Percentiles rank a stretch among this genome's conserved stretches.
Conservation (phyloP, 1,139 yeast species). For the Tardiomyces digboiensis region DNA sequence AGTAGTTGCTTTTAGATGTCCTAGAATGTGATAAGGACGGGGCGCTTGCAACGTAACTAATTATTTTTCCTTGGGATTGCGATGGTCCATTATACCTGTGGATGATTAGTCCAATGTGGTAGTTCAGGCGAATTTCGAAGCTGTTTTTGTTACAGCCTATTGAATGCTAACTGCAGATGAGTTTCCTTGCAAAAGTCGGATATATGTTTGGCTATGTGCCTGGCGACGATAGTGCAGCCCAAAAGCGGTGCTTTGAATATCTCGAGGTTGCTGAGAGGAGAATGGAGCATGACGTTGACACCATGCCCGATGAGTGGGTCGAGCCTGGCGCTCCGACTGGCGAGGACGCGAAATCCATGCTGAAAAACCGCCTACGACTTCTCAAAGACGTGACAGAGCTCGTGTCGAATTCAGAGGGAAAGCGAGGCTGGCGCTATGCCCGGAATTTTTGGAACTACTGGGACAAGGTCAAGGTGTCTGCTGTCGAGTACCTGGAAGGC, state of each 20-base stretch:
- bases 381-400: constrained; percentile 10
- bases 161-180: too few relatives aligned
- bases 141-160: too few relatives aligned
- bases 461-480: constrained; percentile 21
- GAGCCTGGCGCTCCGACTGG: constrained; percentile 2
- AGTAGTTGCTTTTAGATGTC: too few relatives aligned
- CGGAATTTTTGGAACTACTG: constrained; percentile 24
- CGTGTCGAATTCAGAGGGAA: constrained; percentile 13
- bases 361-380: constrained; percentile 11
- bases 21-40: too few relatives aligned
- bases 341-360: constrained; percentile 2
- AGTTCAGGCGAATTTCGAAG: too few relatives aligned
- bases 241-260: constrained; percentile 21
- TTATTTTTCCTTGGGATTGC: too few relatives aligned
- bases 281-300: constrained; percentile 5
- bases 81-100: too few relatives aligned
- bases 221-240: constrained; percentile 20
- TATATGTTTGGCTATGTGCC: constrained; percentile 22
- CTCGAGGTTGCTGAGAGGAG: constrained; percentile 12
- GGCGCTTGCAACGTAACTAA: too few relatives aligned
- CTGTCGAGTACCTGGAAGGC: constrained; percentile 9
- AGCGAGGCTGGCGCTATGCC: constrained; percentile 14
- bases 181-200: constrained; percentile 13
- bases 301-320: neutral
- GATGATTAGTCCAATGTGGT: too few relatives aligned